Base-by-base conservation (phyloP, 169 alveolate genomes). In the Plasmodium knowlesi region DNA sequence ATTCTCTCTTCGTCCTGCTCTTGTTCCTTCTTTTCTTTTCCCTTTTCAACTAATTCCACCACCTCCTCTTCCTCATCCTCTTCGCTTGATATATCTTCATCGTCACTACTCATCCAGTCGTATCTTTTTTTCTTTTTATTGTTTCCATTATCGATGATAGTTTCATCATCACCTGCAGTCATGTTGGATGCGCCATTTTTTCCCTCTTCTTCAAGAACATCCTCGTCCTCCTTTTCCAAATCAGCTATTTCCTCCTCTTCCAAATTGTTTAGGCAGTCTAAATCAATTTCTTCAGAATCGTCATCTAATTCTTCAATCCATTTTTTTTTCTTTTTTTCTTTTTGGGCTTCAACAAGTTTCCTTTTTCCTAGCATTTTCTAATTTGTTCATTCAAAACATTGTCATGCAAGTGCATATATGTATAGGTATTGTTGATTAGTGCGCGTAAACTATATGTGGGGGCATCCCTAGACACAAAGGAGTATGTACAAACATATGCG, bases 71-170 rank as follows among this genome's bases (percentile, higher is more conserved):
- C 94, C 19, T 89, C 61, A 12, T 50, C 94, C 1, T 89, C 94
- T 6, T 79, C 89, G 53, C 90, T 79, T 16, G 94, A 67, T 89
- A 89, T 89, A 79, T 89, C 94, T 79, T 89, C 94, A 80, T 89
- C 94, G 43, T 89, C 94, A 19, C 94, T 89, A 89, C 94, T 89
- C 94, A 89, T 89, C 94, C 94, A 89, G 16, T 89, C 94, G 71
- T 89, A 89, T 61, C 94, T 57, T 28, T 50, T 79, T 89, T 67
- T 89, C 71, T 79, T 89, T 39, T 78, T 79, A 61, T 79, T 70
- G 61, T 61, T 39, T n/a, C 61, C 83, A 79, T 89, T 80, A 32
- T 61, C 16, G 28, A 34, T 79, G 50, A 25, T 39, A 41, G 16
- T 25, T 19, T 86, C 30, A 67, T 82, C 91, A 82, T 43, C 91